These are phyloP conservation scores for Plasmopara muralis DNA, from an alignment of 352 stramenopile species.

Conservation along the genomic window DNA sequence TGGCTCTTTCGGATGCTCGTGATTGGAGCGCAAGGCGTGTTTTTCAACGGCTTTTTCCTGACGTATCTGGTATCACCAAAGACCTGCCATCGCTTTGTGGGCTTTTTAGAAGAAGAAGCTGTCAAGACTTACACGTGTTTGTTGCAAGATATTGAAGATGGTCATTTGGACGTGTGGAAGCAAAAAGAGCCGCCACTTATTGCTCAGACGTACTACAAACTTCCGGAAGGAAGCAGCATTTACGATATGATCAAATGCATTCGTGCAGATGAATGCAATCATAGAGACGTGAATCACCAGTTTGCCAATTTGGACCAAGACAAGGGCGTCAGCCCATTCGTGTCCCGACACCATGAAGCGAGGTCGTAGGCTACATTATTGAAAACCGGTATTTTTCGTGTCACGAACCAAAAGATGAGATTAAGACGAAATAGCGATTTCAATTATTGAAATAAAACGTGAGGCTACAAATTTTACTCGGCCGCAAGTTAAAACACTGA, in stretches of 20 bases:
- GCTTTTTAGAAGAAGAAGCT: conserved; percentile 90
- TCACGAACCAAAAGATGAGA: too few species aligned
- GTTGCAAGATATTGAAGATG: conserved; percentile 81
- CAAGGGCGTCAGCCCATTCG: conserved; percentile 46
- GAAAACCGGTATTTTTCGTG: too few species aligned
- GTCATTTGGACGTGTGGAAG: conserved; percentile 65
- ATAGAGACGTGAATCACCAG: conserved; percentile 85
- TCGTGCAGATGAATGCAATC: conserved; percentile 81
- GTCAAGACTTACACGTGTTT: conserved; percentile 88
- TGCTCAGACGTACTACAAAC: conserved; percentile 83
- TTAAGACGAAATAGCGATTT: too few species aligned
- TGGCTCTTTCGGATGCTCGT: conserved; percentile 72
- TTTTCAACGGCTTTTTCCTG: conserved; percentile 83
- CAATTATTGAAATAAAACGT: too few species aligned
- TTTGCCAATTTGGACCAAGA: conserved; percentile 51
- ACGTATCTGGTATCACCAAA: conserved; percentile 82
- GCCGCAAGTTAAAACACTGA: too few species aligned
- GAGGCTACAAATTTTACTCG: too few species aligned
- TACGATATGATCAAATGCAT: conserved; percentile 82
- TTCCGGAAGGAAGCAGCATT: conserved; percentile 55
- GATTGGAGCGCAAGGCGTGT: conserved; percentile 80
- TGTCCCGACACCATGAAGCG: conserved; percentile 15
- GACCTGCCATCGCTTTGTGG: conserved; percentile 87
- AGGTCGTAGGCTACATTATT: background rate
- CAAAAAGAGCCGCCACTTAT: conserved; percentile 54